Evolutionary conservation across 139 green algal species (phyloP), one percentile per base, ranked within the genome.

Genomic region (Desmodesmus armatus): DNA sequence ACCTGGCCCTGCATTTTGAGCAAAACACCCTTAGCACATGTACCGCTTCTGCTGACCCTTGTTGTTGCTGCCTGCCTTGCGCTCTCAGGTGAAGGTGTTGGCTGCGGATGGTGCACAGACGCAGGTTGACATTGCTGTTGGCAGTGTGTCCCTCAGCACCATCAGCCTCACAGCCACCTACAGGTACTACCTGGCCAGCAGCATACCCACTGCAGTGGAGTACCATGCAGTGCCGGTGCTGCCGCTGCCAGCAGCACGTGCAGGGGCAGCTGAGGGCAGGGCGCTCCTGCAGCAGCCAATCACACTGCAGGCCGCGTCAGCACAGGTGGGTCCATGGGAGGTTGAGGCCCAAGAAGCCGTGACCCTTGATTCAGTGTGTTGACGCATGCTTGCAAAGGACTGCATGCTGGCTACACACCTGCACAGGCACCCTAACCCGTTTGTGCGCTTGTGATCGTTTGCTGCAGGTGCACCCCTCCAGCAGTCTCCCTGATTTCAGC

Each of bases 61-160:
- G n/a, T 5, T 80, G 73, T 66, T 9, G 5, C 27, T 25, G 43
- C n/a, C n/a, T n/a, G n/a, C n/a, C n/a, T n/a, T n/a, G n/a, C n/a
- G n/a, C n/a, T n/a, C n/a, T n/a, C 66, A 85, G 66, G 66, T 79
- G 27, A 78, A 85, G 53, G 66, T 85, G 33, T 35, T 85, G 21
- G 65, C 51, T 29, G 51, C 69, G 15, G 69, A 81, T 44, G 88
- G 88, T 29, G 70, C 75, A 11, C 88, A 91, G 65, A 86, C 81
- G n/a, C 77, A 88, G 43, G 39, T 85, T 5, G 51, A 73, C 21
- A 71, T 90, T 7, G 58, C 69, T 0, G 3, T 91, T 4, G 31
- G 51, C 40, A 77, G 87, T 40, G 82, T 88, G 9, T 73, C 85
- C 0, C 76, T 89, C 63, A 66, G 17, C 43, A 51, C 37, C 15